These are phyloP conservation scores for Samsoniella hepiali DNA, from an alignment of 2,329 filamentous ascomycete genomes.

Conservation along the genomic window DNA sequence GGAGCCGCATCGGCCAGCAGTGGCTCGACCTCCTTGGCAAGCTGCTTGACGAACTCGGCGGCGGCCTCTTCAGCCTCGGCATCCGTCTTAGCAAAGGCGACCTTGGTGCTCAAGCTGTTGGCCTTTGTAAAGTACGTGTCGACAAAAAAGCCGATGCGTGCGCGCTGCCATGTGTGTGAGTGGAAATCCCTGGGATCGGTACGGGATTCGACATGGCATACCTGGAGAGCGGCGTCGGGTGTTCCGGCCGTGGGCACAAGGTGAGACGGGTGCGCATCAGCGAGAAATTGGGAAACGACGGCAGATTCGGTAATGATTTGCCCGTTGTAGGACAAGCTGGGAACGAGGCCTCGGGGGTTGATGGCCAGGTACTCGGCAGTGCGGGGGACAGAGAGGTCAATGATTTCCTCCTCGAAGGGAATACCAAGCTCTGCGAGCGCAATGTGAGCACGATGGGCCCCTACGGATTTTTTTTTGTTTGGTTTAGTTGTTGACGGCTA, in stretches of 20 bases:
- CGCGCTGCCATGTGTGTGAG: slow-evolving; percentile 40
- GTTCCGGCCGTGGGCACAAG: slow-evolving; percentile 56
- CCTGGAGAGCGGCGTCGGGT: slow-evolving; percentile 50
- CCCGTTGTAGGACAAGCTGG: slow-evolving; percentile 62
- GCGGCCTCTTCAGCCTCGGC: slow-evolving; percentile 48
- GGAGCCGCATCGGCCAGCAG: slow-evolving; percentile 55
- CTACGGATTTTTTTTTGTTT: slow-evolving; percentile 25
- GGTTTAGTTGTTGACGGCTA: background rate
- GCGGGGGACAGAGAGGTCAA: slow-evolving; percentile 67
- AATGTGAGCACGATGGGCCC: slow-evolving; percentile 73
- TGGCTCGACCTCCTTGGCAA: slow-evolving; percentile 72
- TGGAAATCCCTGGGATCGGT: background rate
- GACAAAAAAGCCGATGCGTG: slow-evolving; percentile 67
- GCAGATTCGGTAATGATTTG: slow-evolving; percentile 71
- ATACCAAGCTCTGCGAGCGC: slow-evolving; percentile 63
- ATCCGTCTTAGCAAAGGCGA: slow-evolving; percentile 45
- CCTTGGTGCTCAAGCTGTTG: slow-evolving; percentile 43
- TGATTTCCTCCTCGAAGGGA: slow-evolving; percentile 66
- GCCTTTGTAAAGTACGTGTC: slow-evolving; percentile 67
- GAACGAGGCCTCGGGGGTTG: slow-evolving; percentile 77
- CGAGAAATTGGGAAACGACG: slow-evolving; percentile 69
- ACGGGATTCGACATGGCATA: slow-evolving; percentile 20
- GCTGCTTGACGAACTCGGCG: slow-evolving; percentile 49
- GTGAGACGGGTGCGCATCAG: slow-evolving; percentile 66
- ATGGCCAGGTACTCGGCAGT: slow-evolving; percentile 71